Base-by-base conservation (phyloP, 202 grass and related monocot genomes). In the Setaria italica region DNA sequence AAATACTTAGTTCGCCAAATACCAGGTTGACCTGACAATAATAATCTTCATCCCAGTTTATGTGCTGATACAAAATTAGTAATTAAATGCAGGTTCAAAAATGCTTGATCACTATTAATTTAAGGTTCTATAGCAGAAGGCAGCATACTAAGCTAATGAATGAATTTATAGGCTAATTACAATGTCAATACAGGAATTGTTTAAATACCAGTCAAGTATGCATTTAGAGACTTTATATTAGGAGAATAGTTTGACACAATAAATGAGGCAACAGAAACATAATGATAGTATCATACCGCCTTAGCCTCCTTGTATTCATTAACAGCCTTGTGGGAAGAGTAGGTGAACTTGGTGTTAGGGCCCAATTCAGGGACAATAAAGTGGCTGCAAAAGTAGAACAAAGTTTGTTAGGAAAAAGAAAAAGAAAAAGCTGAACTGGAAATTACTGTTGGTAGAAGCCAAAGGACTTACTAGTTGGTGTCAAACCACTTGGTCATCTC, bases 401-500 rank as follows among this genome's bases (percentile, higher is more conserved):
- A 62, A 14, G 17, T 2, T 6, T 47, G 20, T 89, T 54, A 85
- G 72, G 13, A 47, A 72, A 89, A 32, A n/a, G 9, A 33, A 9
- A 50, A 6, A 12, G 62, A 16, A 77, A 70, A 80, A 50, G 0
- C 4, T 76, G 20, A 81, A 78, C 2, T 4, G 7, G 3, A 79
- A 72, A 74, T 46, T 67, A 62, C 20, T 25, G 3, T 29, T 11
- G 4, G 56, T 6, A 49, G 45, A 55, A 65, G 16, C 2, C 4
- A 1, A 33, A 4, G 1, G 19, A 85, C 95, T 95, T 89, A 97
- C 95, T 97, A 97, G 92, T 97, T 97, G 75, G 95, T 97, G 85
- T 97, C 95, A 19, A 97, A 97, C 95, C 95, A 97, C 90, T 97
- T 97, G 88, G 95, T 97, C 95, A 97, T 97, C 85, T 97, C 95